Percentiles rank a stretch among this genome's conserved stretches.
These are phyloP conservation scores for Phytophthora agathidicida DNA, from an alignment of 352 stramenopile species.

Conservation along the genomic window DNA sequence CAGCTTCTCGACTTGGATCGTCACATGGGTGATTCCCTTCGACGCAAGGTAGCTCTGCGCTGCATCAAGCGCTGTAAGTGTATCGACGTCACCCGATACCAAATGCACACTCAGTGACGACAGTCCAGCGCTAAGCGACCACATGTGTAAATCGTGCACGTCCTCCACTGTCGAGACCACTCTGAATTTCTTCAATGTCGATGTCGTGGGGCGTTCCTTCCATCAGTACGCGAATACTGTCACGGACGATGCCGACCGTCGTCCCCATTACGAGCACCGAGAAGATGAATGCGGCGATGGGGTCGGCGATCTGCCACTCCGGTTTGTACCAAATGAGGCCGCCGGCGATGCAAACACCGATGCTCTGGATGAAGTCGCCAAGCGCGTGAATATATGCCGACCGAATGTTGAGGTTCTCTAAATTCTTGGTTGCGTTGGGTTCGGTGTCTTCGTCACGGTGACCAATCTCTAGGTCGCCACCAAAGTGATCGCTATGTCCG, in stretches of 20 bases:
- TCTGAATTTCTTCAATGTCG: constrained; percentile 76
- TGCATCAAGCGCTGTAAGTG: constrained; percentile 49
- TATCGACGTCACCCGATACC: constrained; percentile 54
- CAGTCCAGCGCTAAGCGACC: constrained; percentile 92
- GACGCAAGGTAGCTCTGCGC: constrained; percentile 61
- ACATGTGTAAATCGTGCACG: constrained; percentile 98
- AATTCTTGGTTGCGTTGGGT: constrained; percentile 28
- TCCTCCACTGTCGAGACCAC: constrained; percentile 85
- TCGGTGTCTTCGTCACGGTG: constrained; percentile 4
- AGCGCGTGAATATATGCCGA: constrained; percentile 97
- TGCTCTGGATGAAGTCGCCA: constrained; percentile 95
- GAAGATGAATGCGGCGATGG: constrained; percentile 97
- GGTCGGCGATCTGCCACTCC: constrained; percentile 94
- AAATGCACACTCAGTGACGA: constrained; percentile 93
- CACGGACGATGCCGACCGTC: constrained; percentile 89
- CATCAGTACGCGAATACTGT: constrained; percentile 93
- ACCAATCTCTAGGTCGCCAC: constrained; percentile 19
- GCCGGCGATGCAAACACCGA: constrained; percentile 95
- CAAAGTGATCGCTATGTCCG: constrained; percentile 32
- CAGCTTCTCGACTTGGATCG: constrained; percentile 80
- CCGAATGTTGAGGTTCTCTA: constrained; percentile 93
- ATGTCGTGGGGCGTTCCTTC: constrained; percentile 93
- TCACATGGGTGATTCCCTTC: constrained; percentile 79
- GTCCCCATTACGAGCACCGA: constrained; percentile 93
- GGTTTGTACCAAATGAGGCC: constrained; percentile 96